Base-by-base conservation (phyloP, 2,329 filamentous ascomycete genomes). In the Monosporascus sp. region DNA sequence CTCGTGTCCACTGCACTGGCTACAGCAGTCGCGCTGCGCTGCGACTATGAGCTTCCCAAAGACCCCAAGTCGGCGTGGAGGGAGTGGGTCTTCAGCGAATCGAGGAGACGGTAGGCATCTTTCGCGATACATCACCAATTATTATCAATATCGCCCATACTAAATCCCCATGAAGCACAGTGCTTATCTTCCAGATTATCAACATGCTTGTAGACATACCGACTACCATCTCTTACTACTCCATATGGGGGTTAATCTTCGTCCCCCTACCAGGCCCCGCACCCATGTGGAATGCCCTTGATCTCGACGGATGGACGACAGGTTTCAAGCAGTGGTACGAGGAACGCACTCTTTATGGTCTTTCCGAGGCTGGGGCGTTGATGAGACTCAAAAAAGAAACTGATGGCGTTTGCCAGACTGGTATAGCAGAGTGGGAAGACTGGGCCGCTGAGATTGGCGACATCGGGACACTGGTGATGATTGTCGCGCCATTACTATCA, bases 61-160 rank as follows among this genome's bases (percentile, higher is more conserved):
- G 49, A 56, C 26, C 28, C 51, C 26, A 28, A 17, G 17, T 5
- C 51, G 26, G 31, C 49, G 3, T 58, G 54, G 54, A 51, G 28
- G 28, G 51, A 55, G 20, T 58, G 54, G 54, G 45, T 58, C 22
- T 58, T 52, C 45, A 56, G 49, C 44, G 54, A 56, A 51, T 56
- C 54, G 31, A 48, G 43, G 37, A 55, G 56, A 51, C 54, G 54
- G 56, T 58, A 51, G 50, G 54, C 24, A 56, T 20, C 18, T 49
- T 31, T 20, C 35, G 7, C 35, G 15, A 37, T 37, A 37, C 15
- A 37, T 37, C 15, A 37, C 35, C 15, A 37, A 37, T 37, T 37
- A 15, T 37, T 7, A 18, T 37, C 8, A 37, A 28, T 35, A 26
- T 20, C 22, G 35, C n/a, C 2, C 20, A 43, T 43, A 35, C 51